Percentiles rank a stretch among this genome's conserved stretches.
phyloP scores from a whole-genome alignment of 2,329 filamentous ascomycete genomes.

The Rutstroemia sp. region DNA sequence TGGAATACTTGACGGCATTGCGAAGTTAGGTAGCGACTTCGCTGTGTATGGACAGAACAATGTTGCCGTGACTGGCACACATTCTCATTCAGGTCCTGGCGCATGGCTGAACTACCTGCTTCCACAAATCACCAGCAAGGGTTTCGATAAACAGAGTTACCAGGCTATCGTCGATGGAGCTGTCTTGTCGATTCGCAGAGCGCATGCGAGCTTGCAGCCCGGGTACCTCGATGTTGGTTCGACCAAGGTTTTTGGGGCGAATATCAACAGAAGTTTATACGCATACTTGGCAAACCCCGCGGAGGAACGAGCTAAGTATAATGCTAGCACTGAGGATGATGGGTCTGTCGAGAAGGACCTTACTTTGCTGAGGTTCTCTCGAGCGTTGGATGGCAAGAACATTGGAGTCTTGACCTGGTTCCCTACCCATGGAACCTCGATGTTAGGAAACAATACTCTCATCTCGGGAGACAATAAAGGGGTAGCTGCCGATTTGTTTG shows the following conservation, averaged over 20 bases:
- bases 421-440: slow-evolving; percentile 83
- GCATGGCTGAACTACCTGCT: slow-evolving; percentile 93
- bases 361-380: slow-evolving; percentile 71
- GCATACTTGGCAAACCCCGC: slow-evolving; percentile 82
- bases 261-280: slow-evolving; percentile 83
- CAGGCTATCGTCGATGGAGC: slow-evolving; percentile 83
- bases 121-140: slow-evolving; percentile 81
- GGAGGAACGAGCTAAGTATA: slow-evolving; percentile 64
- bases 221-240: slow-evolving; percentile 66
- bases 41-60: slow-evolving; percentile 71
- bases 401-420: slow-evolving; percentile 86
- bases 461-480: slow-evolving; percentile 96
- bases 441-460: slow-evolving; percentile 86
- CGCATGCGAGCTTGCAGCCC: slow-evolving; percentile 59
- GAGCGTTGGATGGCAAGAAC: slow-evolving; percentile 66
- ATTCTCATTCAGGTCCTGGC: slow-evolving; percentile 85
- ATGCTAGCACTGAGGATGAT: slow-evolving; percentile 42
- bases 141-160: slow-evolving; percentile 82
- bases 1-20: slow-evolving; percentile 74
- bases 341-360: slow-evolving; percentile 64
- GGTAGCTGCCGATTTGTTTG: slow-evolving; percentile 78
- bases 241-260: slow-evolving; percentile 64
- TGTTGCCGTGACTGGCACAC: slow-evolving; percentile 83
- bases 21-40: slow-evolving; percentile 63
- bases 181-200: slow-evolving; percentile 70